Conservation (phyloP, 192 early-diverging fungal species). For the Chytriomyces confervae region DNA sequence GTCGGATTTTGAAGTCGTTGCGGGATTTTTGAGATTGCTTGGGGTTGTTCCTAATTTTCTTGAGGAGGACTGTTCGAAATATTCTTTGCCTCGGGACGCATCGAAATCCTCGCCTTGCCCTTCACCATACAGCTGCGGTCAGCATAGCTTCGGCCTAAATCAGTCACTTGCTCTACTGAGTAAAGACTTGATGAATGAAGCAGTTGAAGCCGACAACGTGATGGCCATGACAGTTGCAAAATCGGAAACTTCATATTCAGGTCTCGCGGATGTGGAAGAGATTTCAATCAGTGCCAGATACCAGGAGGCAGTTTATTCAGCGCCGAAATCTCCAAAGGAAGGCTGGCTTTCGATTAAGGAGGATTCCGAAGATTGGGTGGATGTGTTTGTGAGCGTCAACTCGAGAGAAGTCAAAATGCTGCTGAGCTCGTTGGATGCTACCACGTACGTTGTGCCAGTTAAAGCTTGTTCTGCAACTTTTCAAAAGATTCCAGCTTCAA, state of each 20-base stretch:
- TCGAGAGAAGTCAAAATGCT: constrained; percentile 14
- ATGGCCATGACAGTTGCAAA: constrained; percentile 11
- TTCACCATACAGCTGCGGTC: neutral
- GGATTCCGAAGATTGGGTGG: constrained; percentile 29
- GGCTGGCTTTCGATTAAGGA: constrained; percentile 24
- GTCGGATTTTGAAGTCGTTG: constrained; percentile 10
- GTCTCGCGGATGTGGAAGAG: neutral
- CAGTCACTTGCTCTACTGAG: neutral
- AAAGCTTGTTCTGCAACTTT: neutral
- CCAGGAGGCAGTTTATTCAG: neutral
- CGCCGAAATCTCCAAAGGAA: constrained; percentile 18
- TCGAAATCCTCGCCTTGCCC: too few relatives aligned
- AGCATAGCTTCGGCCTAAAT: neutral
- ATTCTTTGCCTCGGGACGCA: neutral
- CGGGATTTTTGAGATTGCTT: constrained; percentile 1
- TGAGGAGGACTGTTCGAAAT: neutral
- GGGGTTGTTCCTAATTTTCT: neutral
- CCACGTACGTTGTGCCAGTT: constrained; percentile 22
- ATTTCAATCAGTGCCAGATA: neutral
- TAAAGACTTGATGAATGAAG: neutral
- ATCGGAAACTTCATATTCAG: neutral
- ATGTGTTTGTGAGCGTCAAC: constrained; percentile 20
- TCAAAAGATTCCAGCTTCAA: neutral
- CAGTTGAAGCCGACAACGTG: constrained; percentile 8
- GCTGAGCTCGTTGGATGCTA: constrained; percentile 27